Percentiles rank a stretch among this genome's conserved stretches.
Conservation (phyloP, 257 asterid genomes). For the Leptodermis oblonga region DNA sequence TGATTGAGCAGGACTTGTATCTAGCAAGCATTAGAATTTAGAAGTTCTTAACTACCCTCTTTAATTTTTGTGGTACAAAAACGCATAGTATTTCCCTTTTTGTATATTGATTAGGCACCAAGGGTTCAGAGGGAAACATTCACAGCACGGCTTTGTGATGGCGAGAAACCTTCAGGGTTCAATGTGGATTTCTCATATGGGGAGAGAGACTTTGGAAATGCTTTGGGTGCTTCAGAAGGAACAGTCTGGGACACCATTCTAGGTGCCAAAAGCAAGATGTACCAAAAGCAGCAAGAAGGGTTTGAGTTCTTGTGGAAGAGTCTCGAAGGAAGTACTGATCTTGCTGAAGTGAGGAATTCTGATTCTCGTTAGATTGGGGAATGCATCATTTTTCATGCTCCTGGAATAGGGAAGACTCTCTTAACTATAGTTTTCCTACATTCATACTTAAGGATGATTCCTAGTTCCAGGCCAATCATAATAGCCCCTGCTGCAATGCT, state of each 20-base stretch:
- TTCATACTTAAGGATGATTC: slow-evolving; percentile 42
- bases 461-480: slow-evolving; percentile 42
- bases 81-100: too few relatives aligned
- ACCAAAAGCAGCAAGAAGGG: slow-evolving; percentile 59
- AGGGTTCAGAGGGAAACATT: background rate
- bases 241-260: slow-evolving; percentile 54
- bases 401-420: slow-evolving; percentile 66
- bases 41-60: too few relatives aligned
- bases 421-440: slow-evolving; percentile 46
- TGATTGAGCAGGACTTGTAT: background rate
- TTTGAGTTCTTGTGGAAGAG: slow-evolving; percentile 62
- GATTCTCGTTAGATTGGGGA: slow-evolving; percentile 44
- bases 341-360: slow-evolving; percentile 29
- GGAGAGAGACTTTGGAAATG: background rate
- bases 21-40: too few relatives aligned
- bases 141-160: too few relatives aligned
- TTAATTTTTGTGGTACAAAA: background rate
- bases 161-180: slow-evolving; percentile 10
- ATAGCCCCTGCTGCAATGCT: slow-evolving; percentile 65
- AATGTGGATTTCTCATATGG: slow-evolving; percentile 19
- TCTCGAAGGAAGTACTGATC: slow-evolving; percentile 43
- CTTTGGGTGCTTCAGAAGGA: slow-evolving; percentile 12
- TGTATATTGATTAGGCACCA: slow-evolving; percentile 29
- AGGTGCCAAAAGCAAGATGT: slow-evolving; percentile 34
- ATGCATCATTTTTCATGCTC: slow-evolving; percentile 76